Evolutionary conservation across 2,329 filamentous ascomycete species (phyloP).

Genomic region (Cladorrhinum sp.): DNA sequence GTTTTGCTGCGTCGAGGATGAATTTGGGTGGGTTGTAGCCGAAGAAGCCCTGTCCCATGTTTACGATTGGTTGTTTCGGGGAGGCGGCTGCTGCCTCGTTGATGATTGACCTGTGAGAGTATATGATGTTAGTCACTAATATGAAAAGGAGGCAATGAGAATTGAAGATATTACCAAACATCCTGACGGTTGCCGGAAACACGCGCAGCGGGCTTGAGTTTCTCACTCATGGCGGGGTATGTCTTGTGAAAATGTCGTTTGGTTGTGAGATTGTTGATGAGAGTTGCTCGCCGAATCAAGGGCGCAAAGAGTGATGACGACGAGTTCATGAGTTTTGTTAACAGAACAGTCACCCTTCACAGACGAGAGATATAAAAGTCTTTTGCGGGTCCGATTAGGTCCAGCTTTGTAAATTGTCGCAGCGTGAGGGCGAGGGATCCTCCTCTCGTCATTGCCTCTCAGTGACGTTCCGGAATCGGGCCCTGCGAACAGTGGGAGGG

Average conservation of each 20-base stretch:
- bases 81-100: slow-evolving; percentile 64
- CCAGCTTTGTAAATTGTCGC: slow-evolving; percentile 2
- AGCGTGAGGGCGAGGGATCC: neutral
- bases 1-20: slow-evolving; percentile 86
- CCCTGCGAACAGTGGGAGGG: neutral
- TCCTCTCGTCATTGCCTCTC: neutral
- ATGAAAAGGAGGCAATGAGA: neutral
- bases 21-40: slow-evolving; percentile 31
- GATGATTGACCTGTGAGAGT: slow-evolving; percentile 56
- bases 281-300: neutral
- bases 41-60: slow-evolving; percentile 53
- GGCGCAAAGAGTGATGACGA: neutral
- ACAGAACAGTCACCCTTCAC: neutral
- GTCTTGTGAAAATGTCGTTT: slow-evolving; percentile 14
- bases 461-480: slow-evolving; percentile 19
- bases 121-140: slow-evolving; percentile 9
- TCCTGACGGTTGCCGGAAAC: slow-evolving; percentile 27
- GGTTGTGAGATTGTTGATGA: slow-evolving; percentile 2
- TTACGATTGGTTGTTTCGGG: slow-evolving; percentile 62
- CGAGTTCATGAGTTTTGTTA: neutral
- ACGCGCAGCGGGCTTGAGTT: slow-evolving; percentile 29
- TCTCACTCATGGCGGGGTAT: slow-evolving; percentile 24
- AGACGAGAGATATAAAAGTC: neutral
- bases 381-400: neutral
- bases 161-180: slow-evolving; percentile 27